Conservation (phyloP, 1,284 basidiomycete species). For the Sporisorium graminicola region DNA sequence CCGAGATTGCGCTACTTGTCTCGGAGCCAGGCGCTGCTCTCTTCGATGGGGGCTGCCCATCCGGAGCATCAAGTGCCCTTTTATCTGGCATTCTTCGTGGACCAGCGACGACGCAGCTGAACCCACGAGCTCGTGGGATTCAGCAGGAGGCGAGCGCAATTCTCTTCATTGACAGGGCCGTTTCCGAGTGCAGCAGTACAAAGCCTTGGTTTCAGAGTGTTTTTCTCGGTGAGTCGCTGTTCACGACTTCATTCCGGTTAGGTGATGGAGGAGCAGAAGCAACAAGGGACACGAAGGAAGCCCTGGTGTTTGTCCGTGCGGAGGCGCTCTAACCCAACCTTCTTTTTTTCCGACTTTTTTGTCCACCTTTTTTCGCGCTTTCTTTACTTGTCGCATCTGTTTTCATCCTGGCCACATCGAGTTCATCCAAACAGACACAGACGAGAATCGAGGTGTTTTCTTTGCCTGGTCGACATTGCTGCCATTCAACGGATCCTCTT, state of each 20-base stretch:
- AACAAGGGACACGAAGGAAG: background rate
- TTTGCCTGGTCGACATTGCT: background rate
- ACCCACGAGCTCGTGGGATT: conserved; percentile 26
- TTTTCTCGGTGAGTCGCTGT: background rate
- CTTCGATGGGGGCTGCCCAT: conserved; percentile 7
- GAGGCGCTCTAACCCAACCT: background rate
- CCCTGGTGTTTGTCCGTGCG: background rate
- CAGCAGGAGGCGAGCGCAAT: conserved; percentile 15
- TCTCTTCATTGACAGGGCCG: conserved; percentile 8
- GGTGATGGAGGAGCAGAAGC: conserved; percentile 4
- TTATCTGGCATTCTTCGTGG: conserved; percentile 35
- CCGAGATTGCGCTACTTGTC: background rate
- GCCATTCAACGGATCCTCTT: conserved; percentile 30
- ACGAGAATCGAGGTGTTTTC: background rate
- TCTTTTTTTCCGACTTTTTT: background rate
- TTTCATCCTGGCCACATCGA: background rate
- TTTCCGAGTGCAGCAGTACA: background rate
- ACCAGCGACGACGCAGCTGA: conserved; percentile 12
- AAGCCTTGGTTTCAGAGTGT: background rate
- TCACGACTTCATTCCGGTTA: conserved; percentile 11
- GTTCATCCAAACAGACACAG: background rate
- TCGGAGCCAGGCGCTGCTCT: background rate
- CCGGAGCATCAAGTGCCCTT: conserved; percentile 10
- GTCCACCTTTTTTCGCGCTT: conserved; percentile 3
- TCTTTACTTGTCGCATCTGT: conserved; percentile 8